phyloP scores from a whole-genome alignment of 495 filamentous ascomycete genomes.

The Beverwykella pulmonaria region DNA sequence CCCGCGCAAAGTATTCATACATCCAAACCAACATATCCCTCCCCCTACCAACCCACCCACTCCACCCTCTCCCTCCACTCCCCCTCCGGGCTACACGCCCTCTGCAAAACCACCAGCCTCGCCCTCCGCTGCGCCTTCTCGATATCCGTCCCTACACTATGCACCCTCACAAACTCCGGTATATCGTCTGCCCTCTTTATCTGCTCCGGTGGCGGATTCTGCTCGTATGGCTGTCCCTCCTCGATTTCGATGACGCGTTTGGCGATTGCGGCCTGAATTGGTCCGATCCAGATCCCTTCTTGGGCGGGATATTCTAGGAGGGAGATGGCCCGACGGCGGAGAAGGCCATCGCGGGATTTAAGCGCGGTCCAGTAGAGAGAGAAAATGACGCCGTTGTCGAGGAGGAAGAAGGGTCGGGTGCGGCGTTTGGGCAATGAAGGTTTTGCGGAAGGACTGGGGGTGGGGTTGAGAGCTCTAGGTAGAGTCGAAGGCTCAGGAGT shows the following conservation, averaged over 20 bases:
- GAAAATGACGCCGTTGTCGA: constrained; percentile 31
- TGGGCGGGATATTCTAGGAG: constrained; percentile 16
- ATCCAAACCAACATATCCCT: too few species aligned
- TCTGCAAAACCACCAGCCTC: constrained; percentile 6
- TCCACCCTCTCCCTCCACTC: constrained; percentile 23
- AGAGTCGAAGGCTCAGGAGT: neutral
- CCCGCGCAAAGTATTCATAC: too few species aligned
- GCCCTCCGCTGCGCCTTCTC: constrained; percentile 10
- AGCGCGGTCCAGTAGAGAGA: constrained; percentile 22
- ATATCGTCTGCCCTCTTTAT: constrained; percentile 21
- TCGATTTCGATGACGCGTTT: constrained; percentile 30
- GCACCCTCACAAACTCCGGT: constrained; percentile 19
- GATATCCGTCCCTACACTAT: constrained; percentile 21
- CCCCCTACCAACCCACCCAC: constrained; percentile 23
- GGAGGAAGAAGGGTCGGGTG: constrained; percentile 15
- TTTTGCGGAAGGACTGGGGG: neutral
- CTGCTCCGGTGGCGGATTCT: constrained; percentile 10
- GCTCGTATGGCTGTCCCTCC: constrained; percentile 12
- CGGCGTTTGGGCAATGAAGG: neutral
- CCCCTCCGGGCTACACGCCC: constrained; percentile 12
- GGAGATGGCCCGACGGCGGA: constrained; percentile 20
- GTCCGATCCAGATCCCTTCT: constrained; percentile 30
- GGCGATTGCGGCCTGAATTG: constrained; percentile 21
- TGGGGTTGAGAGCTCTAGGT: neutral
- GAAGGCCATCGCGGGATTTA: constrained; percentile 24